Conservation (phyloP, 306 rosid species). For the Elaeagnus macrophylla region DNA sequence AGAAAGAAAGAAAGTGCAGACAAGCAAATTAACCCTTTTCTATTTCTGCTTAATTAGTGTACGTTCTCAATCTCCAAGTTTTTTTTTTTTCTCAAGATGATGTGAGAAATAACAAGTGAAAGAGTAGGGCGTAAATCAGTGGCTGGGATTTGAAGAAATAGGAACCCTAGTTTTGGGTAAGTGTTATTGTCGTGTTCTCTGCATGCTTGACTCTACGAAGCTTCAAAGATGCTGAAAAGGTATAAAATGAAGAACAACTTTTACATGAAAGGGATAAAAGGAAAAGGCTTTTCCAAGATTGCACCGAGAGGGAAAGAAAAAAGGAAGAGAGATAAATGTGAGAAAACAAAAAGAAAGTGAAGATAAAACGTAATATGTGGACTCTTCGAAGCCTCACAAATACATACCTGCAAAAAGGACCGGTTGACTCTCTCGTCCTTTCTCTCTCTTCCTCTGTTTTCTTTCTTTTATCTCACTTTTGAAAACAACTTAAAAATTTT, state of each 20-base stretch:
- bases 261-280: slow-evolving; percentile 18
- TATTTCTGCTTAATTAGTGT: slow-evolving; percentile 27
- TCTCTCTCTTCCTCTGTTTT: not conserved
- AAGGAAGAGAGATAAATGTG: not conserved
- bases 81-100: slow-evolving; percentile 5
- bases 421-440: slow-evolving; percentile 66
- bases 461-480: not conserved
- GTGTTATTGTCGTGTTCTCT: slow-evolving; percentile 27
- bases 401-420: slow-evolving; percentile 64
- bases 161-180: slow-evolving; percentile 57
- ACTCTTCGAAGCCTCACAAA: slow-evolving; percentile 84
- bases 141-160: slow-evolving; percentile 9
- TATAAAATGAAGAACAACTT: slow-evolving; percentile 4
- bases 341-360: not conserved
- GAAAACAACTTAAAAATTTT: too few relatives aligned
- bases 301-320: slow-evolving; percentile 9
- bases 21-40: slow-evolving; percentile 23
- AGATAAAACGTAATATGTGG: slow-evolving; percentile 76
- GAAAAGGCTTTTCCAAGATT: slow-evolving; percentile 23
- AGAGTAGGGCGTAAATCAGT: slow-evolving; percentile 8
- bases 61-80: slow-evolving; percentile 49
- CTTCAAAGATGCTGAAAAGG: slow-evolving; percentile 1
- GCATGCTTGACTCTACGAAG: slow-evolving; percentile 56
- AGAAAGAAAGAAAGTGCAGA: slow-evolving; percentile 49
- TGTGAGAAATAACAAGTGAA: not conserved